A percentile compares a stretch with the other conserved stretches of the same genome.
phyloP scores from a whole-genome alignment of 2,329 filamentous ascomycete species.

The Immersiporthe knoxdaviesiana region DNA sequence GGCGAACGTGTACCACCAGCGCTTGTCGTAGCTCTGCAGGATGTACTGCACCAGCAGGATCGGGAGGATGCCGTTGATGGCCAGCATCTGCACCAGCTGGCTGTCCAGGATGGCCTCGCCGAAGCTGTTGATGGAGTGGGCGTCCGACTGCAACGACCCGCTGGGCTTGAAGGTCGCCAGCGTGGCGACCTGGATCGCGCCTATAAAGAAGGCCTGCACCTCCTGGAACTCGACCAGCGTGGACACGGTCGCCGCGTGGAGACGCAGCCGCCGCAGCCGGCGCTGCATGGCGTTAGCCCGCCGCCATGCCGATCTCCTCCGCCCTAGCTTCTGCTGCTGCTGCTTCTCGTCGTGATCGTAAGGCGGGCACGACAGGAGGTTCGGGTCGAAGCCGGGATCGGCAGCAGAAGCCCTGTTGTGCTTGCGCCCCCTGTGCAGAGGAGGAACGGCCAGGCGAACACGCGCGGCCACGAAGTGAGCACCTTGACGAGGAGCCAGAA shows the following conservation, averaged over 20 bases:
- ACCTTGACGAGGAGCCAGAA: conserved; percentile 17
- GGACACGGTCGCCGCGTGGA: conserved; percentile 1
- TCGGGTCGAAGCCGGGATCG: not conserved
- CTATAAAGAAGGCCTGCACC: conserved; percentile 14
- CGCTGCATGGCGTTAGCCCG: conserved; percentile 11
- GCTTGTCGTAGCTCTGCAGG: conserved; percentile 14
- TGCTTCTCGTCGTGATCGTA: not conserved
- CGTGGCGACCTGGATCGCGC: conserved; percentile 16
- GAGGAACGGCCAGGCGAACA: conserved; percentile 8
- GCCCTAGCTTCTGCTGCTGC: too few species aligned
- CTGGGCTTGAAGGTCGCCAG: conserved; percentile 11
- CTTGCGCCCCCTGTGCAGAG: not conserved
- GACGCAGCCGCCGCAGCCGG: not conserved
- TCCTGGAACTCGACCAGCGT: conserved; percentile 22
- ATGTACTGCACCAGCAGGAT: conserved; percentile 11
- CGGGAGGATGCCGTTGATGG: conserved; percentile 14
- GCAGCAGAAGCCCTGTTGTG: too few species aligned
- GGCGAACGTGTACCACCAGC: conserved; percentile 11
- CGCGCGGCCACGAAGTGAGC: conserved; percentile 7
- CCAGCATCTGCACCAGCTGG: conserved; percentile 17
- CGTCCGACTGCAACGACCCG: not conserved
- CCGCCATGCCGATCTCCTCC: conserved; percentile 1
- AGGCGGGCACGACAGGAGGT: not conserved
- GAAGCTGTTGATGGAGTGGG: conserved; percentile 12
- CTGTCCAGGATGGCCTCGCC: conserved; percentile 17